phyloP scores from a whole-genome alignment of 345 rosid species.

The rapeseed (Brassica napus) region Da-Ae NC_063452.1:61041001-61041500 shows the following conservation, averaged over 20 bases:
- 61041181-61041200: slow-evolving; percentile 84
- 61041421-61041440: slow-evolving; percentile 52
- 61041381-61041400: slow-evolving; percentile 53
- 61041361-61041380: slow-evolving; percentile 75
- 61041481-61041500: slow-evolving; percentile 70
- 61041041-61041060: slow-evolving; percentile 77
- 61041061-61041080: slow-evolving; percentile 83
- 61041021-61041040: slow-evolving; percentile 75
- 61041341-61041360: slow-evolving; percentile 69
- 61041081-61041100: slow-evolving; percentile 71
- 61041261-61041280: slow-evolving; percentile 22
- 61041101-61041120: slow-evolving; percentile 73
- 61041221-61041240: not conserved
- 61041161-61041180: slow-evolving; percentile 80
- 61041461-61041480: slow-evolving; percentile 65
- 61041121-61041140: slow-evolving; percentile 78
- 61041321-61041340: slow-evolving; percentile 61
- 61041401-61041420: slow-evolving; percentile 66
- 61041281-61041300: slow-evolving; percentile 75
- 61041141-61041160: slow-evolving; percentile 92
- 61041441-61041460: slow-evolving; percentile 79
- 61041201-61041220: slow-evolving; percentile 64
- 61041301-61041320: slow-evolving; percentile 46
- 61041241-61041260: not conserved
- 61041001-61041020: slow-evolving; percentile 74